phyloP scores from a whole-genome alignment of 2,329 filamentous ascomycete genomes.

The Parascedosporium putredinis region DNA sequence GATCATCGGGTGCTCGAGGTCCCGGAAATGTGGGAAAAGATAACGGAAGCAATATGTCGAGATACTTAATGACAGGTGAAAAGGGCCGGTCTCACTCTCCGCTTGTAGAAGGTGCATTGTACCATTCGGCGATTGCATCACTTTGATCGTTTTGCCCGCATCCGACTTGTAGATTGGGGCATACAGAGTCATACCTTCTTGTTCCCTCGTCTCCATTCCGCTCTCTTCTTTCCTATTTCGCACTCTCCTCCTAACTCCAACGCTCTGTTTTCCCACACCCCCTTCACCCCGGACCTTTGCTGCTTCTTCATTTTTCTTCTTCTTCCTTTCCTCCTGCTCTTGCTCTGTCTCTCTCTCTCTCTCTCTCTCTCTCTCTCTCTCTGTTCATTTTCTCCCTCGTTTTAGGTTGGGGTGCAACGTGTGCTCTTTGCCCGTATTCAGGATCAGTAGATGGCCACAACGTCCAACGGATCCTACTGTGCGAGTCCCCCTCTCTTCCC shows the following conservation, averaged over 20 bases:
- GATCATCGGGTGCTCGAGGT: not conserved
- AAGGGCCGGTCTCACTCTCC: not conserved
- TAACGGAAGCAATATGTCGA: not conserved
- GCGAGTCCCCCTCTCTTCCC: too few species aligned
- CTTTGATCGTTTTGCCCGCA: not conserved
- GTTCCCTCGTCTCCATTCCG: not conserved
- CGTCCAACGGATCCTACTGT: too few species aligned
- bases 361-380: too few species aligned
- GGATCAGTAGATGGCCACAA: too few species aligned
- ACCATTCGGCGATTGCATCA: not conserved
- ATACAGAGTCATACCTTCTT: not conserved
- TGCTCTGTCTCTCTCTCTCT: not conserved
- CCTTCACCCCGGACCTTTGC: not conserved
- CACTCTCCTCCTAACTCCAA: not conserved
- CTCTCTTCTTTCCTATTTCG: not conserved
- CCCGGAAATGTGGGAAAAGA: slow-evolving; percentile 2
- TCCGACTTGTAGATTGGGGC: too few species aligned
- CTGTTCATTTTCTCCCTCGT: too few species aligned
- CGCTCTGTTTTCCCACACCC: not conserved
- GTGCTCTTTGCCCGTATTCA: too few species aligned
- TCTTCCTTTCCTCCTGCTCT: not conserved
- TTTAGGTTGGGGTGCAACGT: too few species aligned
- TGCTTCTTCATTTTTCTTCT: not conserved
- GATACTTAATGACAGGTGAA: not conserved
- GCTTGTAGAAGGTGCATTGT: not conserved